A percentile compares a stretch with the other conserved stretches of the same genome.
phyloP scores from a whole-genome alignment of 2,329 filamentous ascomycete species.

The Curvularia sp. region DNA sequence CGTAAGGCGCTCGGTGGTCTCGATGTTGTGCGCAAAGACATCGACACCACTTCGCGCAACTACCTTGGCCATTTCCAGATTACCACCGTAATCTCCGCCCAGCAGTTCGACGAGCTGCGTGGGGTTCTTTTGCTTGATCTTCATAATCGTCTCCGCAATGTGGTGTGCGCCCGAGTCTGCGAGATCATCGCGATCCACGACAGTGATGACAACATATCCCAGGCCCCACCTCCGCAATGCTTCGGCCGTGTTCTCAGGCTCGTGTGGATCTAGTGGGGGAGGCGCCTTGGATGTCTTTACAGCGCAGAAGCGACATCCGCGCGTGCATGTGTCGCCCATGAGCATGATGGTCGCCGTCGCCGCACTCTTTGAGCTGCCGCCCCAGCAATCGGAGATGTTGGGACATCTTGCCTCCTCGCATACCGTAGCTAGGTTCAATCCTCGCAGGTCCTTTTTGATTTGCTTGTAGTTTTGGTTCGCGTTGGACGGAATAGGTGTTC shows the following conservation, averaged over 20 bases:
- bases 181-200: conserved; percentile 91
- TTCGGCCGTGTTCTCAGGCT: conserved; percentile 96
- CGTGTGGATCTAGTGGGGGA: conserved; percentile 88
- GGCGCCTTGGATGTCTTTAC: conserved; percentile 85
- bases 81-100: conserved; percentile 86
- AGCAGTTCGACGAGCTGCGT: conserved; percentile 81
- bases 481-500: conserved; percentile 88
- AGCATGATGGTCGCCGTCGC: conserved; percentile 99
- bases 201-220: conserved; percentile 94
- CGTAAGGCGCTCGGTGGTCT: conserved; percentile 90
- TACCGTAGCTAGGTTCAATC: conserved; percentile 89
- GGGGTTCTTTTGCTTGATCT: conserved; percentile 79
- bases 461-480: conserved; percentile 87
- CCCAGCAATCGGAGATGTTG: conserved; percentile 98
- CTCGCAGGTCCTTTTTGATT: conserved; percentile 91
- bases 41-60: conserved; percentile 90
- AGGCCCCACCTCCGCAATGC: conserved; percentile 91
- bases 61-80: conserved; percentile 83
- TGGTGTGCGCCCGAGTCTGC: conserved; percentile 86
- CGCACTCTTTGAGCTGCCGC: conserved; percentile 83
- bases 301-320: conserved; percentile 95
- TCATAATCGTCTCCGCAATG: conserved; percentile 91
- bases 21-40: conserved; percentile 96
- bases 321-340: conserved; percentile 97
- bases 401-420: conserved; percentile 98